phyloP scores from a whole-genome alignment of 2,329 filamentous ascomycete species.

The Fusarium sp. region DNA sequence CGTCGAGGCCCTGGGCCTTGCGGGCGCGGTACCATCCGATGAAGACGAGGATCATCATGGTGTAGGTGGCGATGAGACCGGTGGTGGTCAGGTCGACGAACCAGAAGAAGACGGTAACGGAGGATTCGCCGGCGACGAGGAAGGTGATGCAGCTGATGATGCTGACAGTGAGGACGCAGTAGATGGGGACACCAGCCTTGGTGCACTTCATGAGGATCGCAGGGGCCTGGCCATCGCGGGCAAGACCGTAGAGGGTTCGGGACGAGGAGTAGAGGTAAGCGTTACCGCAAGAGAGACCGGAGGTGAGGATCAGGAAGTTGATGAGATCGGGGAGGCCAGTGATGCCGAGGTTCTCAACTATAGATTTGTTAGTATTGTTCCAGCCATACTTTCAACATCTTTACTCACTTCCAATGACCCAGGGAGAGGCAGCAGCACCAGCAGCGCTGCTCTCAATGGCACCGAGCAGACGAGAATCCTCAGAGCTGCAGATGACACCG shows the following conservation, averaged over 20 bases:
- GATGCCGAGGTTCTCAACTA: conserved; percentile 59
- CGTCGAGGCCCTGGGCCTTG: conserved; percentile 56
- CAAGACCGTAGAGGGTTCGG: conserved; percentile 58
- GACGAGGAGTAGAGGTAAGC: conserved; percentile 58
- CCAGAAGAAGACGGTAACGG: conserved; percentile 60
- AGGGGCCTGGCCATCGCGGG: conserved; percentile 55
- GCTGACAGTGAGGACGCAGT: conserved; percentile 58
- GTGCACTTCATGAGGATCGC: conserved; percentile 64
- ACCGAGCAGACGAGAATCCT: conserved; percentile 52
- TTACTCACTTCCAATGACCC: conserved; percentile 58
- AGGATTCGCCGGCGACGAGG: conserved; percentile 56
- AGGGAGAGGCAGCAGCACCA: conserved; percentile 66
- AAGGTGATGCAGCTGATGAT: conserved; percentile 59
- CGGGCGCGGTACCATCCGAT: conserved; percentile 58
- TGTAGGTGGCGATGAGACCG: conserved; percentile 65
- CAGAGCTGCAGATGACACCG: conserved; percentile 62
- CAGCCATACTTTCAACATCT: accelerated
- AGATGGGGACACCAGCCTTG: conserved; percentile 65
- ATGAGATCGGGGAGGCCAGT: conserved; percentile 60
- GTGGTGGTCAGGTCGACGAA: conserved; percentile 64
- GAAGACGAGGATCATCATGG: conserved; percentile 53
- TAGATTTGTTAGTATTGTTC: neutral
- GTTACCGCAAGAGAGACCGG: conserved; percentile 54
- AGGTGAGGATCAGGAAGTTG: conserved; percentile 69
- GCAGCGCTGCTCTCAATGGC: conserved; percentile 57